These are phyloP conservation scores for Cornus kousa DNA, from an alignment of 148 eudicot genomes.

Conservation along the genomic window DNA sequence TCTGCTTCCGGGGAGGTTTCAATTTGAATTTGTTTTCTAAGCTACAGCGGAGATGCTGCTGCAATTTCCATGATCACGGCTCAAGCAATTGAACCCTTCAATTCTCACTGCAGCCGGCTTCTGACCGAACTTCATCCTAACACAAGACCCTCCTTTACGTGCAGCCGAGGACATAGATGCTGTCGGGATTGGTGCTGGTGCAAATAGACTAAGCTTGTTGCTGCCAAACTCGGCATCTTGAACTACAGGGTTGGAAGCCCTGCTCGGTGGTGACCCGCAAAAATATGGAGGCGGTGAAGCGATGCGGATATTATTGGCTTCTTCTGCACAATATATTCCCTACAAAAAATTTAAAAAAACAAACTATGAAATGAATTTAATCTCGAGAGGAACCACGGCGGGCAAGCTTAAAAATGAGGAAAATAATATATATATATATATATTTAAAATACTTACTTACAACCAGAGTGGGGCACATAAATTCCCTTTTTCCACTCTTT, in stretches of 20 bases:
- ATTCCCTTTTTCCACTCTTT: no score
- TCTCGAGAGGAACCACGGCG: no score
- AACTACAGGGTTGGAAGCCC: conserved; percentile 65
- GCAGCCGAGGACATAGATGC: background rate
- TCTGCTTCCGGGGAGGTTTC: background rate
- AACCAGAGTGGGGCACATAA: no score
- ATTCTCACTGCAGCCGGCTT: conserved; percentile 53
- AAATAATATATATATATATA: no score
- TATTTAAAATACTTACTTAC: no score
- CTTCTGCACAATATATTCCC: conserved; percentile 39
- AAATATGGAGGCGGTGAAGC: conserved; percentile 69
- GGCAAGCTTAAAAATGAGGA: no score
- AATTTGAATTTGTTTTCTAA: conserved; percentile 8
- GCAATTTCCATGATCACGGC: conserved; percentile 35
- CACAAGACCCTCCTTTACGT: conserved; percentile 46
- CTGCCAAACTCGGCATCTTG: conserved; percentile 52
- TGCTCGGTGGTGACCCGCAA: conserved; percentile 63
- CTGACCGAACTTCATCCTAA: conserved; percentile 32
- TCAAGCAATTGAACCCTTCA: conserved; percentile 66
- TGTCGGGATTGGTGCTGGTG: conserved; percentile 34
- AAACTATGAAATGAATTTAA: no score
- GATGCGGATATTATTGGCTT: conserved; percentile 25
- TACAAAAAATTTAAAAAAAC: background rate
- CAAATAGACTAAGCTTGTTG: conserved; percentile 19
- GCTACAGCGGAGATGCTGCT: conserved; percentile 62